Evolutionary conservation across 495 filamentous ascomycete species (phyloP), one percentile per base, ranked within the genome.

Genomic region (Cryomyces minteri): DNA sequence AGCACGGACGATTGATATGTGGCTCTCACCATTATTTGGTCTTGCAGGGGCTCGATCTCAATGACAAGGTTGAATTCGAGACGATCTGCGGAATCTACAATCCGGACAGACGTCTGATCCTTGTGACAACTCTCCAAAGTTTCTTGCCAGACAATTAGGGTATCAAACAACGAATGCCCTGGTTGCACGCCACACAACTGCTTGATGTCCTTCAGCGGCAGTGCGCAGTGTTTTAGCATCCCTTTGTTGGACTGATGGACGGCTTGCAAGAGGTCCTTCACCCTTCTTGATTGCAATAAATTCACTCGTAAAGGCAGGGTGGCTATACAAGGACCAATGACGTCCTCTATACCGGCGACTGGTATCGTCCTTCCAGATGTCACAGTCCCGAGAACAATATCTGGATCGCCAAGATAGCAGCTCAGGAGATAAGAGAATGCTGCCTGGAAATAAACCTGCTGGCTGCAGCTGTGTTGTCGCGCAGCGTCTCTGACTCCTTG

Each of bases 71-170:
- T 74, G 42, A 82, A 84, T 53, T 88, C 84, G 31, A 87, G 63
- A 43, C 70, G 70, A 50, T 90, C 84, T 8, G 61, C 64, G 41
- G 71, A 70, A 42, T 66, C 67, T 2, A 75, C 56, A 43, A 76
- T 59, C 18, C 43, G 51, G 9, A 85, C 65, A 6, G 51, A 30
- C 8, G 50, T 42, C 14, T 49, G 37, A 2, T 49, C 46, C 0
- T 54, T 50, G 9, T 60, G 54, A 10, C 62, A 54, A 11, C 56
- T 65, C 36, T 68, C 53, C 7, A 77, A 58, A 2, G 74, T 77
- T 55, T 88, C 76, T 48, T 92, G 84, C 67, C 84, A 92, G 5
- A 84, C 75, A 41, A 88, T 67, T 2, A 88, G 64, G 0, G 76
- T 70, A 44, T 88, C 79, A 48, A 84, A 88, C 4, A 84, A 57